Percentiles rank a stretch among this genome's conserved stretches.
These are phyloP conservation scores for Cordyceps fumosorosea DNA, from an alignment of 2,329 filamentous ascomycete genomes.

Conservation along the genomic window DNA sequence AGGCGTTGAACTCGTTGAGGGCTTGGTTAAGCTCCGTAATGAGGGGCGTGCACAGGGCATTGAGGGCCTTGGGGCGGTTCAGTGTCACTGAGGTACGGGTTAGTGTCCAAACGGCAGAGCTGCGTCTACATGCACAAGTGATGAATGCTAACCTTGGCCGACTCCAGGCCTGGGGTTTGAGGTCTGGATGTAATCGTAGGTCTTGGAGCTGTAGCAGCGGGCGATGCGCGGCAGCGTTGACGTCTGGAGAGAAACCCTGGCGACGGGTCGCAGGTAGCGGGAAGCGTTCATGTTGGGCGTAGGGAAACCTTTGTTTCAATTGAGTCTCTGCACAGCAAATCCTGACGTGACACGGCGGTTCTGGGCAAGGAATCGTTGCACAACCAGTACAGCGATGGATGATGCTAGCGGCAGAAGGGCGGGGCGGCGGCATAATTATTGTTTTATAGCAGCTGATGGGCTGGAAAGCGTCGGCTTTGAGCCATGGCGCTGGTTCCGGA, in stretches of 20 bases:
- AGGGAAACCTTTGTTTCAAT: background rate
- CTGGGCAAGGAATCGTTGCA: background rate
- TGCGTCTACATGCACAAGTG: background rate
- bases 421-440: conserved; percentile 7
- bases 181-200: conserved; percentile 77
- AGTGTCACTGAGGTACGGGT: conserved; percentile 65
- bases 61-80: conserved; percentile 90
- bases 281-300: conserved; percentile 42
- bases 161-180: conserved; percentile 84
- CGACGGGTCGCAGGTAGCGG: conserved; percentile 53
- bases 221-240: conserved; percentile 49
- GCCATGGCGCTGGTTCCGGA: background rate
- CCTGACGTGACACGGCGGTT: background rate
- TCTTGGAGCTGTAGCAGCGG: conserved; percentile 45
- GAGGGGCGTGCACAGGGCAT: conserved; percentile 85
- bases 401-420: conserved; percentile 6
- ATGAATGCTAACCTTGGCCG: conserved; percentile 61
- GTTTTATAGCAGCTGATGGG: background rate
- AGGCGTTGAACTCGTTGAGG: conserved; percentile 61
- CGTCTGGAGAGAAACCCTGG: conserved; percentile 43
- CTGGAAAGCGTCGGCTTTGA: conserved; percentile 13
- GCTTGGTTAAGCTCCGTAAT: conserved; percentile 85
- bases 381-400: background rate
- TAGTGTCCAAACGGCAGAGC: background rate
- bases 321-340: background rate